phyloP scores from a whole-genome alignment of 73 alveolate species.

The Breviolum minutum region DNA sequence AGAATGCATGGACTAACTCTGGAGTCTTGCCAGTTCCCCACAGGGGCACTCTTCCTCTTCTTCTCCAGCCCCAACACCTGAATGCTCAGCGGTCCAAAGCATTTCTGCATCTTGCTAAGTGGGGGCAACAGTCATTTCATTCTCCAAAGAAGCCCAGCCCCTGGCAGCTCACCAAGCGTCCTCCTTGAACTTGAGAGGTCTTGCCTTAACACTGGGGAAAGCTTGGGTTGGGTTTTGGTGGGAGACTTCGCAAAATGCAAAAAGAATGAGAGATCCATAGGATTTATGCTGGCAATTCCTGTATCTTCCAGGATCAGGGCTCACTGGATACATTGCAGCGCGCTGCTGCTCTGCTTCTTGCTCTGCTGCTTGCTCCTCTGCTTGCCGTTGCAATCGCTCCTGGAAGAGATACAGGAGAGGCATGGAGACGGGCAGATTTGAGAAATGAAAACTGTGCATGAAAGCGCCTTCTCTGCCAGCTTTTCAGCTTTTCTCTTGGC shows the following conservation, averaged over 20 bases:
- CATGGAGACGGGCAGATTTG: too few species aligned
- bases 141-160: not conserved
- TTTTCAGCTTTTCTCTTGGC: slow-evolving; percentile 76
- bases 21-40: too few species aligned
- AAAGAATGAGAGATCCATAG: too few species aligned
- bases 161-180: slow-evolving; percentile 55
- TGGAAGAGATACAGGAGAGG: not conserved
- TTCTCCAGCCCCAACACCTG: slow-evolving; percentile 45
- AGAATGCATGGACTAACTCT: too few species aligned
- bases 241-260: too few species aligned
- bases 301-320: not conserved
- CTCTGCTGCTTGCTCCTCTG: slow-evolving; percentile 20
- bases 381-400: slow-evolving; percentile 54
- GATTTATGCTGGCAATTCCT: too few species aligned
- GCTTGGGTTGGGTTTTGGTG: not conserved
- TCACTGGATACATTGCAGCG: slow-evolving; percentile 66
- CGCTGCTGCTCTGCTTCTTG: not conserved
- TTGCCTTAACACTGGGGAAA: slow-evolving; percentile 5
- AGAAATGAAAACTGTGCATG: too few species aligned
- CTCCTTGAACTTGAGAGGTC: slow-evolving; percentile 71
- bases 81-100: not conserved
- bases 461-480: slow-evolving; percentile 53
- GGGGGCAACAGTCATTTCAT: not conserved
- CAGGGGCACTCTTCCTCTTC: slow-evolving; percentile 46
- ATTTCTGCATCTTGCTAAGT: too few species aligned